Percentiles rank a stretch among this genome's conserved stretches.
phyloP scores from a whole-genome alignment of 1,284 basidiomycete species.

The Moesziomyces aphidis region DNA sequence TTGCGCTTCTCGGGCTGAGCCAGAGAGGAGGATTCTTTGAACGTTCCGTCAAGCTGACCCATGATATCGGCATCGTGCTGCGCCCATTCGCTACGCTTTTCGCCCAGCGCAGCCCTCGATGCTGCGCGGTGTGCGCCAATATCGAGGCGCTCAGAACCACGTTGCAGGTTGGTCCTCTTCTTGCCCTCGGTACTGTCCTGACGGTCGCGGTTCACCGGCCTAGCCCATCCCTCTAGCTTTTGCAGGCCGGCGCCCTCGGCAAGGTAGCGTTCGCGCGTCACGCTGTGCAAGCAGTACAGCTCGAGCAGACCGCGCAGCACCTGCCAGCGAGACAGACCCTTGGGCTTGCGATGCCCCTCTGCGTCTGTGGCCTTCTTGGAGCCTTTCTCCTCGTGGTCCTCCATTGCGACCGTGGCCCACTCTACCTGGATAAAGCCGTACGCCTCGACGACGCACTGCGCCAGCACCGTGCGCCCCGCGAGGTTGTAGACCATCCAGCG shows the following conservation, averaged over 20 bases:
- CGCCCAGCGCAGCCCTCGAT: constrained; percentile 30
- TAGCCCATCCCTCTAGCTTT: constrained; percentile 44
- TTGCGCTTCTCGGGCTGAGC: not conserved
- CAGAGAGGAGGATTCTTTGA: not conserved
- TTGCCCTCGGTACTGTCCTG: not conserved
- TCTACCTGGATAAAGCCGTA: constrained; percentile 60
- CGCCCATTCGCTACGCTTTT: constrained; percentile 11
- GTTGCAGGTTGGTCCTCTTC: not conserved
- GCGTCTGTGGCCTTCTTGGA: constrained; percentile 16
- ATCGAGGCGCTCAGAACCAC: constrained; percentile 31
- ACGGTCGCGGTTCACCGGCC: not conserved
- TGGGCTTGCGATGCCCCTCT: constrained; percentile 26
- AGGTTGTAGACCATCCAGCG: constrained; percentile 62
- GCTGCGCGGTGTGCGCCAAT: constrained; percentile 42
- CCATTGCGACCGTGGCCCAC: constrained; percentile 61
- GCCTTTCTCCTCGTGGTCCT: constrained; percentile 63
- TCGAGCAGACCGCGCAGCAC: constrained; percentile 61
- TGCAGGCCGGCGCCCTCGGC: constrained; percentile 59
- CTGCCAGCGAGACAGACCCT: constrained; percentile 58
- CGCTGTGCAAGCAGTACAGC: constrained; percentile 60
- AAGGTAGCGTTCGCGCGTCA: constrained; percentile 59
- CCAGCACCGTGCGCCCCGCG: constrained; percentile 60
- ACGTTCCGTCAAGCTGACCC: not conserved
- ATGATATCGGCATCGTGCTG: not conserved
- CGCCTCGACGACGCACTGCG: constrained; percentile 57